A percentile compares a stretch with the other conserved stretches of the same genome.
Conservation (phyloP, 257 asterid species). For the Ligustrum vulgare region DNA sequence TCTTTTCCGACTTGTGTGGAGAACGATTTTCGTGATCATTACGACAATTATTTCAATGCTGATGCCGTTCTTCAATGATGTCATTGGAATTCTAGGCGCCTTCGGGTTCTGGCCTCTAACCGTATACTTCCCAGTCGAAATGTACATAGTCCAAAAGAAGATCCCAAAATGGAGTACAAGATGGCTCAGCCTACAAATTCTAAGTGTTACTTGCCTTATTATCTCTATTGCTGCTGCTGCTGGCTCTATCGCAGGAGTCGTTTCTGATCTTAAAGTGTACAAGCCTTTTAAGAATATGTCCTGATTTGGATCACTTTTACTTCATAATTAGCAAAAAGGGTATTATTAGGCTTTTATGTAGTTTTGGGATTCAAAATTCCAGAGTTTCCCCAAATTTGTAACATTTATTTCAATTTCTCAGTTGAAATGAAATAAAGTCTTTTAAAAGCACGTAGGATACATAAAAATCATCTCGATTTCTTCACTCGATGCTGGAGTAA, state of each 20-base stretch:
- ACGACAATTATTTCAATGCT: conserved; percentile 74
- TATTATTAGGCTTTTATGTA: conserved; percentile 25
- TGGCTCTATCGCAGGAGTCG: conserved; percentile 77
- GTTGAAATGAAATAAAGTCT: neutral
- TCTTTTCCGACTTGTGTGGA: conserved; percentile 64
- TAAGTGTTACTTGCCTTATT: conserved; percentile 62
- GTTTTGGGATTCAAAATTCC: conserved; percentile 27
- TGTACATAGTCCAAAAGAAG: conserved; percentile 68
- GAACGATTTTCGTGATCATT: conserved; percentile 59
- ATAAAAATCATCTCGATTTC: neutral
- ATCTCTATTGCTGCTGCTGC: conserved; percentile 65
- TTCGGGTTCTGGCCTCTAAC: conserved; percentile 91
- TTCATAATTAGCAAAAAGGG: neutral
- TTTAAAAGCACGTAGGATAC: neutral
- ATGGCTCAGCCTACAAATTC: conserved; percentile 57
- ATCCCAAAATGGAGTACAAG: conserved; percentile 68
- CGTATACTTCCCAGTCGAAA: conserved; percentile 85
- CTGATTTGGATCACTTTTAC: conserved; percentile 18
- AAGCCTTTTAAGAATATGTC: conserved; percentile 55
- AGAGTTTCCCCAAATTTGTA: conserved; percentile 26
- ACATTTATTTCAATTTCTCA: conserved; percentile 23
- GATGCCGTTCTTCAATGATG: conserved; percentile 78
- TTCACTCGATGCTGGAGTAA: too few relatives aligned
- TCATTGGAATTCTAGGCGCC: conserved; percentile 86
- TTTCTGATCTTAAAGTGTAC: conserved; percentile 59